phyloP scores from a whole-genome alignment of 305 asterid genomes.

The Fraxinus angustifolia region DNA sequence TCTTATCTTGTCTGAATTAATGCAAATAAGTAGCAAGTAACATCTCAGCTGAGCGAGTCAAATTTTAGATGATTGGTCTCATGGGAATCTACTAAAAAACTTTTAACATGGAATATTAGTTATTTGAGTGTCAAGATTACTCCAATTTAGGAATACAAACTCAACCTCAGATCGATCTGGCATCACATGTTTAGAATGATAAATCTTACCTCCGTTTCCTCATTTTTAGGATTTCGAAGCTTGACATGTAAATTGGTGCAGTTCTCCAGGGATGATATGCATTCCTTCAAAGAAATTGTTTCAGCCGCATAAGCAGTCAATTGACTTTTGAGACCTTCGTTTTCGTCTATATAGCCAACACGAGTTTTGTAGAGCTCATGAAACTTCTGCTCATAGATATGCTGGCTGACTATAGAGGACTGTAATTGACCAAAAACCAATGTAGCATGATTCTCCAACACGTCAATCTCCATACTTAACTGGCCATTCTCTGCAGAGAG shows the following conservation, averaged over 20 bases:
- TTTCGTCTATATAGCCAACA: slow-evolving; percentile 43
- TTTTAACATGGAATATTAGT: not conserved
- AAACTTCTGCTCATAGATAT: slow-evolving; percentile 69
- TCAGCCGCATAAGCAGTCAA: slow-evolving; percentile 64
- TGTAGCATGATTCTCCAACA: slow-evolving; percentile 51
- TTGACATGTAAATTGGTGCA: slow-evolving; percentile 46
- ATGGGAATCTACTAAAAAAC: not conserved
- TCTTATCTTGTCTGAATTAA: not conserved
- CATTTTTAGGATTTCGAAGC: slow-evolving; percentile 46
- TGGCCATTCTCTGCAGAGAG: slow-evolving; percentile 40
- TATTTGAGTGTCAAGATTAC: not conserved
- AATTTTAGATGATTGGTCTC: not conserved
- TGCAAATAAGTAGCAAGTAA: not conserved
- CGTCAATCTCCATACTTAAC: slow-evolving; percentile 38
- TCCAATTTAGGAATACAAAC: not conserved
- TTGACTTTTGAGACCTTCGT: slow-evolving; percentile 48
- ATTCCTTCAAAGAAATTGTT: slow-evolving; percentile 55
- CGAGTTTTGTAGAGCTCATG: slow-evolving; percentile 56
- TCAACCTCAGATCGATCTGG: slow-evolving; percentile 1
- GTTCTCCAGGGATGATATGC: slow-evolving; percentile 66
- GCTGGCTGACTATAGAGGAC: slow-evolving; percentile 47
- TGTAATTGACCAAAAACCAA: slow-evolving; percentile 55
- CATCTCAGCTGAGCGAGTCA: not conserved
- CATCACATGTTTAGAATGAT: not conserved
- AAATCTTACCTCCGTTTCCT: slow-evolving; percentile 48